A percentile compares a stretch with the other conserved stretches of the same genome.
These are phyloP conservation scores for Cercospora beticola DNA, from an alignment of 2,329 filamentous ascomycete genomes.

Conservation along the genomic window DNA sequence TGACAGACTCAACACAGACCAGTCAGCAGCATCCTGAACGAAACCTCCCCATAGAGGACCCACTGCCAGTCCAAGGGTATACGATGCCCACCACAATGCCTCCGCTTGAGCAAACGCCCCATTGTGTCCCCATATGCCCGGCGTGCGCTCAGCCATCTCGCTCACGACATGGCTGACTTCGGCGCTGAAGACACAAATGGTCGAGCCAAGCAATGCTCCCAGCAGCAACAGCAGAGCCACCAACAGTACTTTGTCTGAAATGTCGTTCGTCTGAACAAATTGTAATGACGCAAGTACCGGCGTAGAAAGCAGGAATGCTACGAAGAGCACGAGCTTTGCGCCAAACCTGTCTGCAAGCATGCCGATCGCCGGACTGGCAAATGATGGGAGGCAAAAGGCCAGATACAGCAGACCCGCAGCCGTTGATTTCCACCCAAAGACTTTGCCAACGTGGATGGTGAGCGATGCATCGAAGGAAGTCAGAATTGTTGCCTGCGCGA, in stretches of 20 bases:
- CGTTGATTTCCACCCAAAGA: slow-evolving; percentile 4
- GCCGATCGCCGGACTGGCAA: slow-evolving; percentile 7
- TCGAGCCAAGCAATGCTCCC: not conserved
- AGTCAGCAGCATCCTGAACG: slow-evolving; percentile 9
- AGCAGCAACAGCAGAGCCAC: slow-evolving; percentile 7
- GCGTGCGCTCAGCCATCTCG: not conserved
- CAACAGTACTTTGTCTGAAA: slow-evolving; percentile 7
- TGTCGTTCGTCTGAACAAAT: slow-evolving; percentile 4
- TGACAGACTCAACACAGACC: slow-evolving; percentile 5
- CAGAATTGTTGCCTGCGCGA: slow-evolving; percentile 4
- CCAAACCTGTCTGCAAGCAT: slow-evolving; percentile 6
- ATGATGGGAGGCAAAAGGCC: slow-evolving; percentile 4
- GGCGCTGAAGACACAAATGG: slow-evolving; percentile 7
- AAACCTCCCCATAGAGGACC: slow-evolving; percentile 13
- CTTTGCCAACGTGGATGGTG: slow-evolving; percentile 5
- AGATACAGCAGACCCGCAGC: slow-evolving; percentile 8
- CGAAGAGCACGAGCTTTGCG: not conserved
- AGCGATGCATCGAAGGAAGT: slow-evolving; percentile 13
- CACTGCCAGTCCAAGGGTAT: not conserved
- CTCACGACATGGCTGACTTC: slow-evolving; percentile 9
- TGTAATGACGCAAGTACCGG: slow-evolving; percentile 8
- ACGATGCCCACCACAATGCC: slow-evolving; percentile 8
- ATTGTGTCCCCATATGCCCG: not conserved
- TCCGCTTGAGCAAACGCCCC: slow-evolving; percentile 10
- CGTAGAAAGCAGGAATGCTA: not conserved